Evolutionary conservation across 2,329 filamentous ascomycete species (phyloP).

Genomic region (Pseudocercospora eumusae): DNA sequence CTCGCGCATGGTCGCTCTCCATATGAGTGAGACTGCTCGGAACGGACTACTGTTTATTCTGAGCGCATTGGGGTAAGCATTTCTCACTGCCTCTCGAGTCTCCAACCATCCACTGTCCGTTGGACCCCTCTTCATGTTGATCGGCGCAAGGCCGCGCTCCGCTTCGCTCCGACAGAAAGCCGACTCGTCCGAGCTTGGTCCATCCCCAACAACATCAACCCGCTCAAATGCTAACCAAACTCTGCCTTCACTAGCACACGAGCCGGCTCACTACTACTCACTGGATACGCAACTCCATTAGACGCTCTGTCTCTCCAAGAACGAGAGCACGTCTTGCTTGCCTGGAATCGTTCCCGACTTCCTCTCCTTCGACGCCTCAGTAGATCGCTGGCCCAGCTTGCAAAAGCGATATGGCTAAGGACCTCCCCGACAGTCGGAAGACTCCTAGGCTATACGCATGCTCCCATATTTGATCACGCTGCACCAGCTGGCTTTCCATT

Average conservation of each 20-base stretch:
- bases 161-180: slow-evolving; percentile 20
- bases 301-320: slow-evolving; percentile 61
- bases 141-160: background rate
- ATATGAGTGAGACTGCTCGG: slow-evolving; percentile 52
- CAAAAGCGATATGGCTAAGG: slow-evolving; percentile 58
- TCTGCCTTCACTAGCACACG: slow-evolving; percentile 53
- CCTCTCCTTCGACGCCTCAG: slow-evolving; percentile 57
- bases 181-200: slow-evolving; percentile 18
- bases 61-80: slow-evolving; percentile 54
- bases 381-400: slow-evolving; percentile 58
- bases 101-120: too few species aligned
- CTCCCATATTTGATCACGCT: slow-evolving; percentile 57
- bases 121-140: slow-evolving; percentile 2
- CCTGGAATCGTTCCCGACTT: slow-evolving; percentile 63
- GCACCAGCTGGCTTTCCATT: slow-evolving; percentile 56
- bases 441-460: slow-evolving; percentile 60
- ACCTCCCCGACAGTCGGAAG: slow-evolving; percentile 57
- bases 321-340: slow-evolving; percentile 62
- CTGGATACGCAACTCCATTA: slow-evolving; percentile 65
- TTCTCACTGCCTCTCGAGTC: too few species aligned
- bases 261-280: slow-evolving; percentile 64
- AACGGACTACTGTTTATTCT: slow-evolving; percentile 56
- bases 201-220: slow-evolving; percentile 20
- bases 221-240: slow-evolving; percentile 23
- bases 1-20: slow-evolving; percentile 50